Evolutionary conservation across 2,329 filamentous ascomycete species (phyloP), one percentile per base, ranked within the genome.

Genomic region (Botrytis medusae): DNA sequence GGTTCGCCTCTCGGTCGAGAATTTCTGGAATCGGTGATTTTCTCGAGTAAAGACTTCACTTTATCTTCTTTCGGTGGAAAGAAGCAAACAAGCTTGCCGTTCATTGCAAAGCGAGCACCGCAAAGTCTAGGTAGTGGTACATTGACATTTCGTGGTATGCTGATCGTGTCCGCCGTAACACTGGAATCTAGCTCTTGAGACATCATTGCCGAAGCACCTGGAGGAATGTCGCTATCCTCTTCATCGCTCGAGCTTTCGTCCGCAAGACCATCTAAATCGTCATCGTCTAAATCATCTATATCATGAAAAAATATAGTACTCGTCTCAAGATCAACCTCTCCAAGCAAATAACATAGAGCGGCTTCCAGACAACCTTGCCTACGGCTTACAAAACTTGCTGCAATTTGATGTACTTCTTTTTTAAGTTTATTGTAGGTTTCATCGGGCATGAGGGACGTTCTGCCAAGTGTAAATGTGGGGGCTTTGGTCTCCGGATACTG

Each of bases 241-340:
- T 93, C 92, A 75, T 94, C 92, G 78, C 93, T 97, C 4, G 94
- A 98, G 77, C 93, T 95, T 76, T 96, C 93, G 73, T 93, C 92
- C 44, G 85, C 87, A 51, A 90, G 81, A 4, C 83, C 88, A 74
- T 87, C 87, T 9, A 88, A 79, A 78, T 81, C 79, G 71, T 88
- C 89, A 76, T 88, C 88, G 75, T 92, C 90, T 76, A 90, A 86
- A 18, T 91, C 88, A 63, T 85, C 82, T 65, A 82, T 82, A 81
- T 85, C 72, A 75, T 89, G 89, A 75, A 89, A 88, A 78, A 91
- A 90, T 0, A 86, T 87, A 10, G 88, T 88, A 78, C 89, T 90
- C 61, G 84, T 85, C 67, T 89, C 87, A 6, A 91, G 83, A 76
- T 90, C 87, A 25, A 89, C 84, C 79, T 91, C 89, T 59, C 90